phyloP scores from a whole-genome alignment of 768 basidiomycete genomes.

The Xerocomellus chrysenteron region DNA sequence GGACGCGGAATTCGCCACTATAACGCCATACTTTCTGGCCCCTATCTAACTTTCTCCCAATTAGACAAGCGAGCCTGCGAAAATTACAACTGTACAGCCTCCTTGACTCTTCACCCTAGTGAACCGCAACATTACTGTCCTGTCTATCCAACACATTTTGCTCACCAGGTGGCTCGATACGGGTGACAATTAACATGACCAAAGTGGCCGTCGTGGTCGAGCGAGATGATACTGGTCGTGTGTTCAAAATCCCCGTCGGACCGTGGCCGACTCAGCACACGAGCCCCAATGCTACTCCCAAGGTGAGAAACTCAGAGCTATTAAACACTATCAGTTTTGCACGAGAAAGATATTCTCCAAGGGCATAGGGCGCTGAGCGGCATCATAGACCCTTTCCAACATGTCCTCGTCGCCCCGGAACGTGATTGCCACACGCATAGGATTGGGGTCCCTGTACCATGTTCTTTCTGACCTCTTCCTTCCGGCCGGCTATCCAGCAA shows the following conservation, averaged over 20 bases:
- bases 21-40: constrained; percentile 22
- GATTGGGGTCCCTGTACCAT: constrained; percentile 11
- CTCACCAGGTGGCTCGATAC: background rate
- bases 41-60: background rate
- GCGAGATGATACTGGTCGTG: constrained; percentile 21
- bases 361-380: constrained; percentile 2
- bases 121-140: background rate
- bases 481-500: constrained; percentile 60
- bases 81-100: no score
- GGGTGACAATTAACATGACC: background rate
- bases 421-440: background rate
- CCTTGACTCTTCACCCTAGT: background rate
- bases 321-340: background rate
- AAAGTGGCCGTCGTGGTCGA: constrained; percentile 16
- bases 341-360: background rate
- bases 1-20: constrained; percentile 12
- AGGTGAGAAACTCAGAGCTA: constrained; percentile 15
- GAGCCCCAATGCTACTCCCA: background rate
- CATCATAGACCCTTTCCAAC: background rate
- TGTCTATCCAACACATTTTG: background rate
- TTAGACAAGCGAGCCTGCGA: constrained; percentile 7
- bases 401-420: background rate
- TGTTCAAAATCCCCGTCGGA: constrained; percentile 16
- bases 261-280: background rate
- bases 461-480: constrained; percentile 45